Evolutionary conservation across 176 grass and related monocot species (phyloP).

Genomic region (Musa beccarii): DNA sequence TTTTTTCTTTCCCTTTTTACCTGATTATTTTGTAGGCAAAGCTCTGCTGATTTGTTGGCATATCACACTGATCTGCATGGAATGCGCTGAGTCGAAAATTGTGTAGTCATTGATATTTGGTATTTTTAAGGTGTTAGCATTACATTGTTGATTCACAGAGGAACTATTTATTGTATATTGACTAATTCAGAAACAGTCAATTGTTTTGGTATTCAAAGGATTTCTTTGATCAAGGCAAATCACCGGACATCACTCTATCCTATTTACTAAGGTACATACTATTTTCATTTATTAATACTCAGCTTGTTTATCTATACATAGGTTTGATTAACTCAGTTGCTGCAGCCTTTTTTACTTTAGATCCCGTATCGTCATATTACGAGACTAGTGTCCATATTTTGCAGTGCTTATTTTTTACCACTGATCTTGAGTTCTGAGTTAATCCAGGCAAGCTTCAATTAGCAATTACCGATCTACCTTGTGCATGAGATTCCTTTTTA

Average conservation of each 20-base stretch:
- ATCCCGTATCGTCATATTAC: no score
- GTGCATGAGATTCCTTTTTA: no score
- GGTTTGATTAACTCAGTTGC: no score
- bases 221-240: not conserved
- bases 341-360: no score
- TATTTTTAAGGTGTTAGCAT: not conserved
- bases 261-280: not conserved
- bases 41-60: not conserved
- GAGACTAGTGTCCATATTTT: no score
- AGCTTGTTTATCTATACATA: not conserved
- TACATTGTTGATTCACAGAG: not conserved
- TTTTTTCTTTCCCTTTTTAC: constrained; percentile 16
- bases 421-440: no score
- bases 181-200: not conserved
- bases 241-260: not conserved
- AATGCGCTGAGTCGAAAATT: constrained; percentile 28
- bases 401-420: no score
- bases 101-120: constrained; percentile 35
- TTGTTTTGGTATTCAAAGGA: not conserved
- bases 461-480: no score
- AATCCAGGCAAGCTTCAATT: no score
- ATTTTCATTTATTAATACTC: not conserved
- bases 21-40: constrained; percentile 6
- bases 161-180: not conserved
- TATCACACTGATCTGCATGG: constrained; percentile 17